These are phyloP conservation scores for Jatropha curcas DNA, from an alignment of 345 rosid species.

Conservation along the genomic window DNA sequence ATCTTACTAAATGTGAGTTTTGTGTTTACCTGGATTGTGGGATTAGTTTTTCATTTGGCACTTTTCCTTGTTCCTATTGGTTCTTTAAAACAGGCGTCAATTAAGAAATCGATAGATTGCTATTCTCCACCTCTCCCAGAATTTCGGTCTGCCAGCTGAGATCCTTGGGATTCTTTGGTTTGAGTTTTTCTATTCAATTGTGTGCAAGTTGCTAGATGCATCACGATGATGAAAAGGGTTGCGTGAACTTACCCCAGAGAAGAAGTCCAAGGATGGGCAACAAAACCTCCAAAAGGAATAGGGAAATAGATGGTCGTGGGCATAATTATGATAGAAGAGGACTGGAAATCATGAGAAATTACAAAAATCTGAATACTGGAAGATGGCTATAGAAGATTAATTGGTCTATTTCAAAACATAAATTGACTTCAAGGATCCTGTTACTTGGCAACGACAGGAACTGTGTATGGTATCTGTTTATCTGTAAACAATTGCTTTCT, in stretches of 20 bases:
- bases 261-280: conserved; percentile 63
- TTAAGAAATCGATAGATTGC: conserved; percentile 77
- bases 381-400: conserved; percentile 80
- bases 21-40: not conserved
- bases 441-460: conserved; percentile 65
- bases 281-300: conserved; percentile 51
- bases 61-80: conserved; percentile 3
- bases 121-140: conserved; percentile 71
- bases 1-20: not conserved
- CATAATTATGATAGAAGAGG: conserved; percentile 49
- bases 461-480: conserved; percentile 52
- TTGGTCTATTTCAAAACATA: conserved; percentile 63
- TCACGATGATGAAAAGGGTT: conserved; percentile 92
- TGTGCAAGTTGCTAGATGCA: conserved; percentile 89
- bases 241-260: conserved; percentile 65
- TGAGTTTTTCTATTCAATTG: conserved; percentile 71
- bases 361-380: conserved; percentile 57
- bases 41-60: not conserved
- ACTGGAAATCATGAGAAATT: conserved; percentile 51
- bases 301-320: conserved; percentile 63
- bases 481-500: not conserved
- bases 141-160: conserved; percentile 58
- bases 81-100: too few species aligned
- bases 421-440: conserved; percentile 76
- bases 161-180: conserved; percentile 73